phyloP scores from a whole-genome alignment of 345 rosid genomes.

The Linum trigynum region DNA sequence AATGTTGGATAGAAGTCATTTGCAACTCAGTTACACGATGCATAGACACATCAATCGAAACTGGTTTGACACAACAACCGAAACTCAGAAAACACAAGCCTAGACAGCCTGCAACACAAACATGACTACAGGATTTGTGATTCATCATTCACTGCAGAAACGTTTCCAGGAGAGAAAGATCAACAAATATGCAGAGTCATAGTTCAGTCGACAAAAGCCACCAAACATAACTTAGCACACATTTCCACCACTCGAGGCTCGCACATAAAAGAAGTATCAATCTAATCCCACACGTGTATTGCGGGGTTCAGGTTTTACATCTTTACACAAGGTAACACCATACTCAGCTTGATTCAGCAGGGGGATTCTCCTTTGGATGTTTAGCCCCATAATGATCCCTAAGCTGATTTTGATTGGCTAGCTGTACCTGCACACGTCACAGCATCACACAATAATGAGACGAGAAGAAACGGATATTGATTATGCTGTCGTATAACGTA shows the following conservation, averaged over 20 bases:
- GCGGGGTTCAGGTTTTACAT: not conserved
- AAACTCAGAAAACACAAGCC: not conserved
- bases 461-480: too few species aligned
- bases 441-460: not conserved
- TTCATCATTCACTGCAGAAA: too few species aligned
- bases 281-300: not conserved
- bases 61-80: not conserved
- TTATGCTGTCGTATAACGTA: too few species aligned
- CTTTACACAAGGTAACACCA: not conserved
- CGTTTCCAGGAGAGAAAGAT: not conserved
- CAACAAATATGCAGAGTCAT: not conserved
- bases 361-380: conserved; percentile 64
- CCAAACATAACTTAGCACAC: not conserved
- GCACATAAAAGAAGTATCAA: not conserved
- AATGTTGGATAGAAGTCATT: too few species aligned
- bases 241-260: not conserved
- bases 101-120: too few species aligned
- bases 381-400: conserved; percentile 57
- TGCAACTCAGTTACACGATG: too few species aligned
- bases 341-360: conserved; percentile 36
- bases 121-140: too few species aligned
- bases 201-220: too few species aligned
- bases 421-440: conserved; percentile 31
- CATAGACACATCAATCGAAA: not conserved
- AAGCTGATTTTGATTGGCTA: conserved; percentile 60